A percentile compares a stretch with the other conserved stretches of the same genome.
phyloP scores from a whole-genome alignment of 306 rosid genomes.

The Rosa rugosa region DNA sequence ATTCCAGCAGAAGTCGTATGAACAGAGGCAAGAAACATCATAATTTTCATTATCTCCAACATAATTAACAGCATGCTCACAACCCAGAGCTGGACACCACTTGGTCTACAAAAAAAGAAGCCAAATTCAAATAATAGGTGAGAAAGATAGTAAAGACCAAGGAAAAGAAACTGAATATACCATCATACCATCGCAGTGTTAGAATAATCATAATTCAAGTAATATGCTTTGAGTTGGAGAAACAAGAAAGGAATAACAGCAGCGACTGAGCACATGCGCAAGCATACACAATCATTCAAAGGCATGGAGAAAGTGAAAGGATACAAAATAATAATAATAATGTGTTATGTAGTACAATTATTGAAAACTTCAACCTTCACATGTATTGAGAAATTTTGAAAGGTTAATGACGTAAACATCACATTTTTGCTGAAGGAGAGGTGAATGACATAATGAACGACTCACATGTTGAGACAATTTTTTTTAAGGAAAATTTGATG shows the following conservation, averaged over 20 bases:
- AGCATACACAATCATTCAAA: not conserved
- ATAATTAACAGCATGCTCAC: conserved; percentile 81
- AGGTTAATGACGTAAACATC: not conserved
- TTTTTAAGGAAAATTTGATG: not conserved
- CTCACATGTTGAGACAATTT: not conserved
- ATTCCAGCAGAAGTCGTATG: conserved; percentile 88
- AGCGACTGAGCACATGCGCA: not conserved
- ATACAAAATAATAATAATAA: not conserved
- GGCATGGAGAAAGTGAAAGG: not conserved
- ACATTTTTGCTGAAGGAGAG: not conserved
- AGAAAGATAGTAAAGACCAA: not conserved
- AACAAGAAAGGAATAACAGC: not conserved
- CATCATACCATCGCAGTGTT: not conserved
- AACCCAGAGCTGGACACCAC: conserved; percentile 95
- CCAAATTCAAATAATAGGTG: not conserved
- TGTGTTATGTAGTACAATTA: not conserved
- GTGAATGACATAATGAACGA: not conserved
- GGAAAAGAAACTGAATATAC: not conserved
- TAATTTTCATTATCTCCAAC: conserved; percentile 77
- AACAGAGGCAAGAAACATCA: conserved; percentile 89
- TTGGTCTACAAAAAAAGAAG: conserved; percentile 50
- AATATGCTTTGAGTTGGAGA: not conserved
- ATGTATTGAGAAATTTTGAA: not conserved
- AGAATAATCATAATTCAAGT: not conserved
- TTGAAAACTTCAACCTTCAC: not conserved